A percentile compares a stretch with the other conserved stretches of the same genome.
phyloP scores from a whole-genome alignment of 257 asterid species.

The Rhazya stricta region DNA sequence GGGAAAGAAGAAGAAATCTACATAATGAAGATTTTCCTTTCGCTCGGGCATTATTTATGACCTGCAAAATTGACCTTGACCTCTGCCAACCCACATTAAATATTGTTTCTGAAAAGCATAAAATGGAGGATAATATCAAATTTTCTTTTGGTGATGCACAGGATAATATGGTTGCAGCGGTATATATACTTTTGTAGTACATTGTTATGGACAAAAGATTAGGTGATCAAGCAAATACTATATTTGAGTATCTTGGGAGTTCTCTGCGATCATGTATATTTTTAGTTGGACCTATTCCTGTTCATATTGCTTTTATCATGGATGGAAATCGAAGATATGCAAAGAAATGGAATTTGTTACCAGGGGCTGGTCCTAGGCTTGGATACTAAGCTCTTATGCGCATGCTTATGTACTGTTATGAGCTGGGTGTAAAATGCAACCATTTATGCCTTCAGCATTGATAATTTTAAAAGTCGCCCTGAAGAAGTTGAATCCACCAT shows the following conservation, averaged over 20 bases:
- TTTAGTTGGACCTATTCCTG: slow-evolving; percentile 53
- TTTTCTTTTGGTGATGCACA: neutral
- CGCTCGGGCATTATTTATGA: neutral
- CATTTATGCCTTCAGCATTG: slow-evolving; percentile 77
- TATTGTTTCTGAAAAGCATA: neutral
- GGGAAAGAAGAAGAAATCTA: no score
- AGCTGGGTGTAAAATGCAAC: slow-evolving; percentile 54
- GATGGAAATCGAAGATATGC: slow-evolving; percentile 84
- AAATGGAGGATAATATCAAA: slow-evolving; percentile 1
- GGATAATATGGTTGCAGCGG: neutral
- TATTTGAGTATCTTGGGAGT: slow-evolving; percentile 8
- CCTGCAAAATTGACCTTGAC: neutral
- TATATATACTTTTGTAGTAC: neutral
- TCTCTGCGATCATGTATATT: slow-evolving; percentile 21
- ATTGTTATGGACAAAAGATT: slow-evolving; percentile 20
- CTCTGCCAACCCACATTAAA: neutral
- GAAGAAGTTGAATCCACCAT: slow-evolving; percentile 77
- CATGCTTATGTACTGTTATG: slow-evolving; percentile 63
- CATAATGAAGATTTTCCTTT: neutral
- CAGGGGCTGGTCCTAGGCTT: slow-evolving; percentile 30
- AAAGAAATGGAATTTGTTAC: slow-evolving; percentile 47
- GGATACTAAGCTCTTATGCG: slow-evolving; percentile 57
- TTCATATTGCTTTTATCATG: slow-evolving; percentile 75
- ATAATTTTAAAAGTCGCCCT: slow-evolving; percentile 65
- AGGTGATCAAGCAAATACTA: slow-evolving; percentile 7